Evolutionary conservation across 2,329 filamentous ascomycete genomes (phyloP).

Genomic region (Aquanectria penicillioides): DNA sequence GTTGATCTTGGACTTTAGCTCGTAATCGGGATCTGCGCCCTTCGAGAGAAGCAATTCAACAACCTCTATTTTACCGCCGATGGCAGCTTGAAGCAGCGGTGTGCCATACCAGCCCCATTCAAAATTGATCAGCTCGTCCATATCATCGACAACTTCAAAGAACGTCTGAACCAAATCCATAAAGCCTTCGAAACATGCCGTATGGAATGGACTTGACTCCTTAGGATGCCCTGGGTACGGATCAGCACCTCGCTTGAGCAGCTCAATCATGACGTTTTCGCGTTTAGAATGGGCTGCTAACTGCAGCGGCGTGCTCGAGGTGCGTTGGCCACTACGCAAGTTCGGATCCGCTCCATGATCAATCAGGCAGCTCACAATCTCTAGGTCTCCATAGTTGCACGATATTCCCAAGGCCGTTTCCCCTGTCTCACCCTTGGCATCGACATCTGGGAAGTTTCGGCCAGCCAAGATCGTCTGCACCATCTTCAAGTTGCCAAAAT

Average conservation of each 20-base stretch:
- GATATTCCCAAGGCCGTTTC: conserved; percentile 30
- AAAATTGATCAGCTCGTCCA: conserved; percentile 26
- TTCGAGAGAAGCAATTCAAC: conserved; percentile 23
- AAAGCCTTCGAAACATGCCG: conserved; percentile 17
- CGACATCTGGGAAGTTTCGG: conserved; percentile 8
- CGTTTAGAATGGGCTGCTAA: conserved; percentile 11
- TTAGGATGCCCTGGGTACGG: conserved; percentile 13
- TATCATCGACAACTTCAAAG: conserved; percentile 21
- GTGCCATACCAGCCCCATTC: conserved; percentile 31
- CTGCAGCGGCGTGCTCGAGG: conserved; percentile 24
- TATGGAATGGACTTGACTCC: conserved; percentile 26
- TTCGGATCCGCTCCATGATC: conserved; percentile 34
- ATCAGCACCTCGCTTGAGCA: conserved; percentile 29
- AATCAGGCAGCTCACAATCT: conserved; percentile 28
- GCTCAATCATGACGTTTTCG: conserved; percentile 18
- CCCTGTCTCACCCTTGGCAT: conserved; percentile 16
- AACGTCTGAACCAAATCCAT: conserved; percentile 20
- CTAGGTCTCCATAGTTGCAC: conserved; percentile 8
- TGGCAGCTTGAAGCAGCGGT: conserved; percentile 21
- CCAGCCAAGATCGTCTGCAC: conserved; percentile 19
- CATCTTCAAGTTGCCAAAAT: conserved; percentile 24
- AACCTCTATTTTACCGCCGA: conserved; percentile 19
- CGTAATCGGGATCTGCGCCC: conserved; percentile 25
- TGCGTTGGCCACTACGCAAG: conserved; percentile 15
- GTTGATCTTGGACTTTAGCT: conserved; percentile 21